A percentile compares a stretch with the other conserved stretches of the same genome.
Conservation (phyloP, 2,329 filamentous ascomycete genomes). For the Scedosporium minutisporum region DNA sequence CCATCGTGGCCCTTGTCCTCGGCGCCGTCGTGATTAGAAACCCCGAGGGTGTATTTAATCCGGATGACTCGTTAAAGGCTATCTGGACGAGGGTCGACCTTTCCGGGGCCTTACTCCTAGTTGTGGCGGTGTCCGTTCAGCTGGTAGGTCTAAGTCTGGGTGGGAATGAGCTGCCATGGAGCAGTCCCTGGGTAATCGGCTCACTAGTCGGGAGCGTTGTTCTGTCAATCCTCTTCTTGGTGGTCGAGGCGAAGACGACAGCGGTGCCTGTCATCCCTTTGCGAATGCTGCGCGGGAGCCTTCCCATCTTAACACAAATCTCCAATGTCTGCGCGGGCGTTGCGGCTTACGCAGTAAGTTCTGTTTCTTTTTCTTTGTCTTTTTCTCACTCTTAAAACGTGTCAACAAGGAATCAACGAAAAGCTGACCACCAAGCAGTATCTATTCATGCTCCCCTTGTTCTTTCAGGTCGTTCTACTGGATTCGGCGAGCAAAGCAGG, state of each 20-base stretch:
- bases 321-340: constrained; percentile 40
- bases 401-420: background rate
- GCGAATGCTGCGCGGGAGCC: constrained; percentile 39
- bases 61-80: background rate
- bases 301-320: constrained; percentile 44
- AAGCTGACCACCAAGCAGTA: background rate
- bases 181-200: constrained; percentile 33
- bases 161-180: constrained; percentile 46
- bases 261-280: constrained; percentile 51
- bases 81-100: constrained; percentile 36
- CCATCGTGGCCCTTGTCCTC: constrained; percentile 41
- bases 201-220: constrained; percentile 31
- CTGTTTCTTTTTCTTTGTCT: background rate
- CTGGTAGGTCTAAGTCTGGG: constrained; percentile 45
- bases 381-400: background rate
- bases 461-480: constrained; percentile 55
- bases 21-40: constrained; percentile 40
- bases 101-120: constrained; percentile 44
- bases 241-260: constrained; percentile 35
- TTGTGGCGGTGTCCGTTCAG: constrained; percentile 47
- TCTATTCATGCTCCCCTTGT: constrained; percentile 59
- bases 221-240: constrained; percentile 31
- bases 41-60: background rate
- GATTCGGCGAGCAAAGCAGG: constrained; percentile 49
- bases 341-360: constrained; percentile 30